Evolutionary conservation across 495 filamentous ascomycete species (phyloP).

Genomic region (Recurvomyces mirabilis): DNA sequence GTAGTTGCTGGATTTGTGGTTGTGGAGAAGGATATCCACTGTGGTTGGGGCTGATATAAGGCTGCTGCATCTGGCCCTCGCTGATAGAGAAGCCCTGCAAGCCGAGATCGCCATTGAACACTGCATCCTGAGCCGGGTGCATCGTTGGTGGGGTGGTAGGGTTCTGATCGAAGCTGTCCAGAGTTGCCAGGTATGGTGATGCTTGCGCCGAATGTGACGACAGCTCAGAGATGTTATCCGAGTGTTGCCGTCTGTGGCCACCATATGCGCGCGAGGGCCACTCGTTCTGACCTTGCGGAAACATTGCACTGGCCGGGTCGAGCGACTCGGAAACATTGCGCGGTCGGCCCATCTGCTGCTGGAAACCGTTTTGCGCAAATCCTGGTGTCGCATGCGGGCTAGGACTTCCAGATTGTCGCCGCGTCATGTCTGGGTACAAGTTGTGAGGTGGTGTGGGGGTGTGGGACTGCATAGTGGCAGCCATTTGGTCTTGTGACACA

Average conservation of each 20-base stretch:
- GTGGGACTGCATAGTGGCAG: slow-evolving; percentile 57
- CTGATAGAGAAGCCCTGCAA: slow-evolving; percentile 75
- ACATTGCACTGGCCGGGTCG: slow-evolving; percentile 64
- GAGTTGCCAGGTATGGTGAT: slow-evolving; percentile 68
- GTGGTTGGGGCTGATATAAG: slow-evolving; percentile 57
- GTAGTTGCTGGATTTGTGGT: slow-evolving; percentile 54
- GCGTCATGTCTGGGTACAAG: slow-evolving; percentile 52
- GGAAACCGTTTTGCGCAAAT: slow-evolving; percentile 48
- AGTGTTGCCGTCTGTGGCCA: slow-evolving; percentile 68
- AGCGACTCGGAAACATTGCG: slow-evolving; percentile 72
- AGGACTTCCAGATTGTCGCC: slow-evolving; percentile 24
- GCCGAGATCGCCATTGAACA: slow-evolving; percentile 68
- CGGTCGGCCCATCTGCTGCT: slow-evolving; percentile 49
- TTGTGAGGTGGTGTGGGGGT: slow-evolving; percentile 57
- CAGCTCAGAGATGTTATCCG: slow-evolving; percentile 74
- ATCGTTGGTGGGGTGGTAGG: slow-evolving; percentile 77
- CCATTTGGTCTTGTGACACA: slow-evolving; percentile 47
- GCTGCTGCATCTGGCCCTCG: slow-evolving; percentile 49
- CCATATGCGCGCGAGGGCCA: slow-evolving; percentile 55
- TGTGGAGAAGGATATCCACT: slow-evolving; percentile 81
- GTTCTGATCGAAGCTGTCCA: slow-evolving; percentile 69
- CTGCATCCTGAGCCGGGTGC: slow-evolving; percentile 54
- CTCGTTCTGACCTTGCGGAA: slow-evolving; percentile 53
- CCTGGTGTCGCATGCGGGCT: slow-evolving; percentile 38
- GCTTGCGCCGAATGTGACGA: slow-evolving; percentile 61